These are phyloP conservation scores for Panicum hallii DNA, from an alignment of 202 grass and related monocot genomes.

Conservation along the genomic window DNA sequence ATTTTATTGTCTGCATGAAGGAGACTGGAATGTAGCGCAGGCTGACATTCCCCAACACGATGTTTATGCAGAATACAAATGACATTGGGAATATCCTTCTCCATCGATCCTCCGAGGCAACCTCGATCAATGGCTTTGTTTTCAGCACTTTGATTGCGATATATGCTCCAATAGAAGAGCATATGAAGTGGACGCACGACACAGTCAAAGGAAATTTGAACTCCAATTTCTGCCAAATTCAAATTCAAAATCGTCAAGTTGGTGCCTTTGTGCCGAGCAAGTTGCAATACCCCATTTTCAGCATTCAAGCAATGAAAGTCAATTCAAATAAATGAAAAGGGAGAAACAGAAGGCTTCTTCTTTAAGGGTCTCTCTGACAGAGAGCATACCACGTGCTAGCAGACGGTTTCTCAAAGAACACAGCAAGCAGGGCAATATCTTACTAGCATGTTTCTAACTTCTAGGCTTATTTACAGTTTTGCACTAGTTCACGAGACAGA, in stretches of 20 bases:
- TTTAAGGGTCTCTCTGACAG: neutral
- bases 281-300: neutral
- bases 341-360: slow-evolving; percentile 27
- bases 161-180: slow-evolving; percentile 89
- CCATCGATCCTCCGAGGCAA: slow-evolving; percentile 77
- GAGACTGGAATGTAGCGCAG: slow-evolving; percentile 91
- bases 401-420: slow-evolving; percentile 17
- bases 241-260: neutral
- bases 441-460: slow-evolving; percentile 1
- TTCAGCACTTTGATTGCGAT: slow-evolving; percentile 81
- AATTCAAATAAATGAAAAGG: slow-evolving; percentile 18
- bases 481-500: neutral
- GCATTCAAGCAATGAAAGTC: slow-evolving; percentile 6
- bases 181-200: slow-evolving; percentile 96
- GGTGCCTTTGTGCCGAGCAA: neutral
- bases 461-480: neutral
- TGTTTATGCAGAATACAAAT: slow-evolving; percentile 97
- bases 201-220: slow-evolving; percentile 96
- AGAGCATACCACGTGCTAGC: slow-evolving; percentile 5
- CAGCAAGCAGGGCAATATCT: neutral
- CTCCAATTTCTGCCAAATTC: slow-evolving; percentile 70
- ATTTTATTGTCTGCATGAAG: slow-evolving; percentile 99
- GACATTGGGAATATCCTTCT: slow-evolving; percentile 99
- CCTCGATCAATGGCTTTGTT: slow-evolving; percentile 84
- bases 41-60: slow-evolving; percentile 92